A percentile compares a stretch with the other conserved stretches of the same genome.
Conservation (phyloP, 140 eudicot genomes). For the Anethum foeniculum region DNA sequence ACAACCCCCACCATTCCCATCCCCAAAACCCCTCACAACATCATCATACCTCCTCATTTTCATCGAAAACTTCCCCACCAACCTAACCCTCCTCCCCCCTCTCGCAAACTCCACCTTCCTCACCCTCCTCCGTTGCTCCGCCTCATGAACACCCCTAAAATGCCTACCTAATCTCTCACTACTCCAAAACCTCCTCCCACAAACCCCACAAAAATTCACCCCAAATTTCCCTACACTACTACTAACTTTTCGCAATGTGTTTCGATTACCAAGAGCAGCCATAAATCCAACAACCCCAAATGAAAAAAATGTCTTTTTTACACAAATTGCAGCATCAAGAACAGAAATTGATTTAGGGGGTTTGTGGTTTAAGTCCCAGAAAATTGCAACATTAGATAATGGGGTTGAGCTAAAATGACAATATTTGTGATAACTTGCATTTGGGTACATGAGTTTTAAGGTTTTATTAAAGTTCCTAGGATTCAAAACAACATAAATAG, state of each 20-base stretch:
- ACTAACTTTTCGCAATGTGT: constrained; percentile 35
- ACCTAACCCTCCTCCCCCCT: constrained; percentile 61
- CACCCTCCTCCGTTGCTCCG: constrained; percentile 61
- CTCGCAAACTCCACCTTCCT: constrained; percentile 58
- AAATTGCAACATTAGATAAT: constrained; percentile 46
- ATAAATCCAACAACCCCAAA: constrained; percentile 62
- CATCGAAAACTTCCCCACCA: constrained; percentile 56
- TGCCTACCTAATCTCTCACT: constrained; percentile 59
- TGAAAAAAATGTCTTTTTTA: constrained; percentile 46
- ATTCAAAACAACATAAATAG: background rate
- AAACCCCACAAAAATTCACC: constrained; percentile 57
- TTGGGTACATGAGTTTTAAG: constrained; percentile 2
- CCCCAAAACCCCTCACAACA: constrained; percentile 53
- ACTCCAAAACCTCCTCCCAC: constrained; percentile 66
- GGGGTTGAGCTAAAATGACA: constrained; percentile 21
- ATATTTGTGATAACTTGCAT: constrained; percentile 9
- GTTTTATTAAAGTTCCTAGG: background rate
- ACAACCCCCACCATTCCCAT: constrained; percentile 69
- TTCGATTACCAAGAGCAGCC: constrained; percentile 70
- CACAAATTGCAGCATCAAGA: constrained; percentile 61
- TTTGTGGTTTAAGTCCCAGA: constrained; percentile 84
- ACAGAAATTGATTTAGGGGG: constrained; percentile 70
- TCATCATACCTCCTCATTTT: constrained; percentile 73
- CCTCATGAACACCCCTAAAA: constrained; percentile 69
- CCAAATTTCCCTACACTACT: constrained; percentile 39